These are phyloP conservation scores for Kodamaea restingae DNA, from an alignment of 805 yeast species.

Conservation along the genomic window DNA sequence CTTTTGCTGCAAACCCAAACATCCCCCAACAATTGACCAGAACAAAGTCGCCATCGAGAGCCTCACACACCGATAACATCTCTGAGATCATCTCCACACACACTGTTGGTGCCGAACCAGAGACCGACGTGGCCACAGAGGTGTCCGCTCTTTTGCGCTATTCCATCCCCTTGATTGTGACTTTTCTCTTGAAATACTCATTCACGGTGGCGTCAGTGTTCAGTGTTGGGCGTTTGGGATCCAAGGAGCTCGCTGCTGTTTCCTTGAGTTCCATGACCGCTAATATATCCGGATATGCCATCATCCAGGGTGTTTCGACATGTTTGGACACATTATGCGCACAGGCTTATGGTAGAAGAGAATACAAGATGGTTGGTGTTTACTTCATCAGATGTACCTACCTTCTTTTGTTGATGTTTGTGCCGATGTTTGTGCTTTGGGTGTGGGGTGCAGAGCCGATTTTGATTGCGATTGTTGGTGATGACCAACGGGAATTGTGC, in stretches of 20 bases:
- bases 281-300: slow-evolving; percentile 69
- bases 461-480: slow-evolving; percentile 23
- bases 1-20: slow-evolving; percentile 10
- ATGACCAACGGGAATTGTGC: slow-evolving; percentile 26
- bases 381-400: slow-evolving; percentile 65
- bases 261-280: slow-evolving; percentile 76
- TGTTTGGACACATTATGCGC: slow-evolving; percentile 75
- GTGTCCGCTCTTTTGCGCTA: slow-evolving; percentile 33
- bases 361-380: slow-evolving; percentile 61
- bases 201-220: slow-evolving; percentile 73
- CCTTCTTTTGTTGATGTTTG: slow-evolving; percentile 44
- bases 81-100: slow-evolving; percentile 24
- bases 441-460: slow-evolving; percentile 49
- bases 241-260: slow-evolving; percentile 69
- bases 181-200: slow-evolving; percentile 68
- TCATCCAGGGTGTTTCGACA: slow-evolving; percentile 75
- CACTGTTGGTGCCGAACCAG: slow-evolving; percentile 37
- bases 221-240: slow-evolving; percentile 71
- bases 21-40: slow-evolving; percentile 14
- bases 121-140: slow-evolving; percentile 40
- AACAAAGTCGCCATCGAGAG: slow-evolving; percentile 11
- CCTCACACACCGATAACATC: slow-evolving; percentile 6
- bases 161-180: slow-evolving; percentile 57
- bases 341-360: slow-evolving; percentile 70
- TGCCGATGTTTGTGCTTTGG: slow-evolving; percentile 63